Evolutionary conservation across 2,329 filamentous ascomycete species (phyloP).

Genomic region (Fusarium solani-melongenae): DNA sequence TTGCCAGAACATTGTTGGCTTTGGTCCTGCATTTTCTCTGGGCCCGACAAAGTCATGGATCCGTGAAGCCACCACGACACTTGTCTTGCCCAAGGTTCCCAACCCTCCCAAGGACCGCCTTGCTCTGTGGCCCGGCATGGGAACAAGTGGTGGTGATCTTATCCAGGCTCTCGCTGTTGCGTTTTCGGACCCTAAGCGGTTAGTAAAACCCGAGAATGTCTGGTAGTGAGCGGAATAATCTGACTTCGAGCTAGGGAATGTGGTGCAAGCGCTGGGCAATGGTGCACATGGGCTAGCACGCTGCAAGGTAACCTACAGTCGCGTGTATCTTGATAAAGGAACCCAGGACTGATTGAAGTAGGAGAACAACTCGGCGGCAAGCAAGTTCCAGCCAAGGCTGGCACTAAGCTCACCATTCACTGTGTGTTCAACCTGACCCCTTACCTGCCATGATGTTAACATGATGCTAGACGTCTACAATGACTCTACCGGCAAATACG

Average conservation of each 20-base stretch:
- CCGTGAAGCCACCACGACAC: conserved; percentile 23
- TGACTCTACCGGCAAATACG: conserved; percentile 25
- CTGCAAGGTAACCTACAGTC: conserved; percentile 1
- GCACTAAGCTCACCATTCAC: conserved; percentile 20
- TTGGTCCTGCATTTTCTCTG: conserved; percentile 28
- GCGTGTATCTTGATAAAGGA: fast-evolving
- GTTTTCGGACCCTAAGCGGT: conserved; percentile 22
- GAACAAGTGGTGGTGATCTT: conserved; percentile 21
- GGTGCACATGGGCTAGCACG: conserved; percentile 33
- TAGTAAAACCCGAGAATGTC: fast-evolving
- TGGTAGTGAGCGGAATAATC: not conserved
- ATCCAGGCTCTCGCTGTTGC: conserved; percentile 32
- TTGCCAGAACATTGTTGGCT: conserved; percentile 6
- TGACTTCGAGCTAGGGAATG: conserved; percentile 16
- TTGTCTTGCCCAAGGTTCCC: conserved; percentile 23
- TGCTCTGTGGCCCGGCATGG: conserved; percentile 32
- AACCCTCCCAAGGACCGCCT: conserved; percentile 20
- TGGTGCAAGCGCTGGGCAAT: conserved; percentile 21
- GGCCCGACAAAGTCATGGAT: conserved; percentile 31
- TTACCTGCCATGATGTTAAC: not conserved
- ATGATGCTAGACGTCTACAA: conserved; percentile 16
- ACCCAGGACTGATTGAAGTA: not conserved
- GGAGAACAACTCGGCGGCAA: conserved; percentile 22
- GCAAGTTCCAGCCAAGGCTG: conserved; percentile 20
- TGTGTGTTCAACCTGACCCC: not conserved